phyloP scores from a whole-genome alignment of 768 basidiomycete species.

The Serendipita sp. region DNA sequence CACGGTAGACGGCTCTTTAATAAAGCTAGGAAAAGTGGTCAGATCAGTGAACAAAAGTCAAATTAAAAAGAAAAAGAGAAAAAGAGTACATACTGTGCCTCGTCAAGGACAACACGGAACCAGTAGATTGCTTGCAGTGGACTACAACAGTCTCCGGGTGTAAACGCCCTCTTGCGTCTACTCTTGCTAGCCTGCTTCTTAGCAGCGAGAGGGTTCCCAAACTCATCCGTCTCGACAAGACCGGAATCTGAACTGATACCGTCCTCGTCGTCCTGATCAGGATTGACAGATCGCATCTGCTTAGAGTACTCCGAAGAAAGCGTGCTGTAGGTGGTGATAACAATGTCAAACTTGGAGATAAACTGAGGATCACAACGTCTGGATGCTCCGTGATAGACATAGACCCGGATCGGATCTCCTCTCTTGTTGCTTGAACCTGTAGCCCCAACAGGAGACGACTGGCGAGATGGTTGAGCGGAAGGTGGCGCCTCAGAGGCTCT shows the following conservation, averaged over 20 bases:
- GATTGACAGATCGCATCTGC: conserved; percentile 48
- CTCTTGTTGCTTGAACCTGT: conserved; percentile 18
- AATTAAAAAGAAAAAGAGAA: background rate
- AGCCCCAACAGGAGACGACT: conserved; percentile 7
- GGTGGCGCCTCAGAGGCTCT: conserved; percentile 12
- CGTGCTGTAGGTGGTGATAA: conserved; percentile 94
- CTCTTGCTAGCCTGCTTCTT: conserved; percentile 44
- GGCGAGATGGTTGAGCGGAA: background rate
- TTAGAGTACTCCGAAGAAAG: conserved; percentile 89
- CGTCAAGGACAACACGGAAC: conserved; percentile 88
- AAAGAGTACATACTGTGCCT: conserved; percentile 68
- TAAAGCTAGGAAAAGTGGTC: conserved; percentile 40
- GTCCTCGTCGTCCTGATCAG: conserved; percentile 49
- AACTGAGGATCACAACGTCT: conserved; percentile 73
- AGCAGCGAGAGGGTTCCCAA: conserved; percentile 47
- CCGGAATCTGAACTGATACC: conserved; percentile 32
- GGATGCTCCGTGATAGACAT: conserved; percentile 89
- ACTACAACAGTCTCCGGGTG: conserved; percentile 35
- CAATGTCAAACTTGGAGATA: conserved; percentile 86
- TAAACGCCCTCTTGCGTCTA: conserved; percentile 43
- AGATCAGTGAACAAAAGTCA: background rate
- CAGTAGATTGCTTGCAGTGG: conserved; percentile 88
- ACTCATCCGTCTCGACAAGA: conserved; percentile 47
- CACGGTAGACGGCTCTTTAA: conserved; percentile 90
- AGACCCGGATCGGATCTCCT: conserved; percentile 56